A percentile compares a stretch with the other conserved stretches of the same genome.
phyloP scores from a whole-genome alignment of 2,329 filamentous ascomycete species.

The Penicillium sp. region DNA sequence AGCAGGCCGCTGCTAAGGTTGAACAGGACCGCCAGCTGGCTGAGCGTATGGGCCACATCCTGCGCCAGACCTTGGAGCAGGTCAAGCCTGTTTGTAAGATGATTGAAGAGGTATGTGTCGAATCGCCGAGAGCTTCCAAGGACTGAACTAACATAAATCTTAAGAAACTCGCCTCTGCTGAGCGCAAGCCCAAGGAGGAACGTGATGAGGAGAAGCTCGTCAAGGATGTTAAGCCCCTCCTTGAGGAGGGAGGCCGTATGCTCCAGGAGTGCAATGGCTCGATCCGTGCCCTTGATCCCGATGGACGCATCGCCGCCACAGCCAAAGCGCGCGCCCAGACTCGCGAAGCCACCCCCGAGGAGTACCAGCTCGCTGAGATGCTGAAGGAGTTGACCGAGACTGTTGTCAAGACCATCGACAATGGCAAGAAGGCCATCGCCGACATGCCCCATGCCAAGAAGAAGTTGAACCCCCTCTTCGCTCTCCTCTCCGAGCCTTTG shows the following conservation, averaged over 20 bases:
- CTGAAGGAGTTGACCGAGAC: conserved; percentile 81
- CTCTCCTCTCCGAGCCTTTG: conserved; percentile 68
- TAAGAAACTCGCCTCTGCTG: conserved; percentile 76
- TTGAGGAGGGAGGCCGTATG: conserved; percentile 80
- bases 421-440: conserved; percentile 81
- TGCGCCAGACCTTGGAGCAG: conserved; percentile 77
- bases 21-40: conserved; percentile 73
- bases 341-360: conserved; percentile 75
- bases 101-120: conserved; percentile 67
- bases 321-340: conserved; percentile 77
- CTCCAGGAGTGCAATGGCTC: conserved; percentile 82
- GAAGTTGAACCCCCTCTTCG: conserved; percentile 88
- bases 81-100: conserved; percentile 81
- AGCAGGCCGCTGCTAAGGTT: conserved; percentile 58
- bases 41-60: conserved; percentile 67
- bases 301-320: conserved; percentile 78
- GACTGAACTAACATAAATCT: conserved; percentile 2
- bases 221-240: conserved; percentile 78
- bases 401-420: conserved; percentile 80
- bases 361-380: conserved; percentile 77
- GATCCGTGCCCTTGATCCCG: conserved; percentile 83
- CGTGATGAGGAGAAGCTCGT: conserved; percentile 88
- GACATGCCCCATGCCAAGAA: conserved; percentile 95
- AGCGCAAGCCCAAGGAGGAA: conserved; percentile 78
- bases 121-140: too few species aligned